phyloP scores from a whole-genome alignment of 2,329 filamentous ascomycete species.

The Fusarium sp. region DNA sequence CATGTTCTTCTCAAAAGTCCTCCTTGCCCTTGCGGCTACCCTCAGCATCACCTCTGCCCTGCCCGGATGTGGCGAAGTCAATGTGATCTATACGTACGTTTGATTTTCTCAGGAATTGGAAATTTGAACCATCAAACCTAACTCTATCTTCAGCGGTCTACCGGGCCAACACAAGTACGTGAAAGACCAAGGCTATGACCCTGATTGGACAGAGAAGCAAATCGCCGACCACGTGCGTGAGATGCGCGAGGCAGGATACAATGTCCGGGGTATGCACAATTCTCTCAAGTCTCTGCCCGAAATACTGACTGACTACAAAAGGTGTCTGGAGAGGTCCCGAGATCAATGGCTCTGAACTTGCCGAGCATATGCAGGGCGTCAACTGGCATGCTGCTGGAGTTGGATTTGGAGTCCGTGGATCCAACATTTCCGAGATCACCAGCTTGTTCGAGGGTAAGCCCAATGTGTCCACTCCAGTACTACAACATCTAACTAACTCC shows the following conservation, averaged over 20 bases:
- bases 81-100: background rate
- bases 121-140: background rate
- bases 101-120: no score
- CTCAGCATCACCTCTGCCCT: background rate
- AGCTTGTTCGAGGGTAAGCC: background rate
- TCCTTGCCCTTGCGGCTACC: background rate
- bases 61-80: background rate
- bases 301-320: background rate
- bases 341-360: background rate
- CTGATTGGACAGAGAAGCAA: background rate
- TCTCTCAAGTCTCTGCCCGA: accelerated
- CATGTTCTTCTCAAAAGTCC: background rate
- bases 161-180: slow-evolving; percentile 10
- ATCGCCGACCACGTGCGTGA: slow-evolving; percentile 4
- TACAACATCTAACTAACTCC: background rate
- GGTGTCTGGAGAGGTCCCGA: slow-evolving; percentile 16
- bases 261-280: background rate
- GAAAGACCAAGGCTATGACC: slow-evolving; percentile 4
- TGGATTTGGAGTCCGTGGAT: slow-evolving; percentile 9
- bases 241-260: slow-evolving; percentile 9
- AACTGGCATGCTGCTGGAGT: slow-evolving; percentile 11
- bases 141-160: background rate
- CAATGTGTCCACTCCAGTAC: accelerated
- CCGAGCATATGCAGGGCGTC: background rate
- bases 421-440: background rate